Base-by-base conservation (phyloP, 192 early-diverging fungal species). In the Rhizoclosmatium sp. region DNA sequence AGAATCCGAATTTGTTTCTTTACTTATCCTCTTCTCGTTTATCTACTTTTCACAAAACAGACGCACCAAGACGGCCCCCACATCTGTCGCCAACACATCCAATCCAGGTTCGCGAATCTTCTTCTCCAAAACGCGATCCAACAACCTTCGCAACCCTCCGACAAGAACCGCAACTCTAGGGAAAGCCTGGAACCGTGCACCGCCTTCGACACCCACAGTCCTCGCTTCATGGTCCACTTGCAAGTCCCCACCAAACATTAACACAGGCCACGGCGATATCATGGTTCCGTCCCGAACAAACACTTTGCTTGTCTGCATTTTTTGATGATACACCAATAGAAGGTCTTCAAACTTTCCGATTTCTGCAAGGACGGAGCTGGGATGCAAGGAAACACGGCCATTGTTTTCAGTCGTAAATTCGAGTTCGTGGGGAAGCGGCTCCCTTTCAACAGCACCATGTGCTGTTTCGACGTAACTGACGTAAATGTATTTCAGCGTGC, bases 221-320 rank as follows among this genome's bases (percentile, higher is more conserved):
- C 90, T 85, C 12, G 90, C 89, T 21, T 88, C 80, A 78, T 93
- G 90, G 72, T 95, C 92, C 10, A 94, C 91, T 3, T 81, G 71
- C 3, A 96, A 85, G 23, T 81, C 78, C 4, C 94, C 94, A 16
- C 95, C 95, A 86, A 97, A 94, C 82, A 97, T 84, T 31, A 97
- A 78, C 47, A 97, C 44, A 0, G 92, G 91, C 77, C 91, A 94
- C 51, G 91, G 66, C 0, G 92, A 89, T 4, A 91, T 86, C 61
- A 80, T 81, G 0, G 91, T 92, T 3, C 87, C 84, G 82, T 92
- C 91, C 46, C 90, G 85, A 19, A 92, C 71, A 80, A 91, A 93
- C 42, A 88, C 86, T 81, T 92, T 92, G 44, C 78, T 85, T 40
- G 87, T 79, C 51, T 54, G 51, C 76, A 93, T 83, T 76, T 91